Base-by-base conservation (phyloP, 169 alveolate genomes). In the Neospora caninum region DNA sequence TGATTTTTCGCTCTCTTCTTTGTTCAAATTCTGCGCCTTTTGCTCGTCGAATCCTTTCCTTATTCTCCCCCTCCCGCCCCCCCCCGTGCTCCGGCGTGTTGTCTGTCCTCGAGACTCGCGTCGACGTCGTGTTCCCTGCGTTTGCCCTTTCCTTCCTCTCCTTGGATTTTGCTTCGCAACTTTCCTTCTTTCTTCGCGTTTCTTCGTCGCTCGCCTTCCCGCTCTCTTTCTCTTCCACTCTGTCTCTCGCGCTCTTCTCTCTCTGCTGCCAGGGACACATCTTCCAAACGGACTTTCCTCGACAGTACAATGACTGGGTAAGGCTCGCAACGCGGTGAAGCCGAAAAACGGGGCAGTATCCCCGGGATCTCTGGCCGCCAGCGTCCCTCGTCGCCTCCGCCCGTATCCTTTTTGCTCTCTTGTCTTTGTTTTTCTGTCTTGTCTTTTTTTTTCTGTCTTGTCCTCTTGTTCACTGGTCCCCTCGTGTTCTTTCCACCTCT, bases 221-320 rank as follows among this genome's bases (percentile, higher is more conserved):
- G 16, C n/a, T 7, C 43, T 73, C 45, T n/a, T 73, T 73, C n/a
- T 73, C 27, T 22, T 7, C 10, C 38, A 7, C 18, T 7, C 73
- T 16, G 73, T 64, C 31, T 64, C 73, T 64, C 73, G 73, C 73
- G 34, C 41, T 29, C 34, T 39, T 10, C 34, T 78, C 31, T 36
- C 0, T 69, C 34, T 45, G 41, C n/a, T 38, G 6, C 4, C 84
- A 92, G 94, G 99, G 99, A 22, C 99, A 98, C 95, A 95, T 98
- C 49, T 98, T 96, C 95, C 96, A 97, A 70, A 97, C 98, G 39
- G 99, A 97, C 88, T 98, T 98, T 94, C 98, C 99, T 73, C 92
- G 96, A 82, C 97, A 96, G 70, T 98, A 96, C 94, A 93, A 97
- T 38, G 96, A 97, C 92, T 97, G 99, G 98, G 97, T 97, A 91